A percentile compares a stretch with the other conserved stretches of the same genome.
phyloP scores from a whole-genome alignment of 2,329 filamentous ascomycete genomes.

The Lanzia echinophila region DNA sequence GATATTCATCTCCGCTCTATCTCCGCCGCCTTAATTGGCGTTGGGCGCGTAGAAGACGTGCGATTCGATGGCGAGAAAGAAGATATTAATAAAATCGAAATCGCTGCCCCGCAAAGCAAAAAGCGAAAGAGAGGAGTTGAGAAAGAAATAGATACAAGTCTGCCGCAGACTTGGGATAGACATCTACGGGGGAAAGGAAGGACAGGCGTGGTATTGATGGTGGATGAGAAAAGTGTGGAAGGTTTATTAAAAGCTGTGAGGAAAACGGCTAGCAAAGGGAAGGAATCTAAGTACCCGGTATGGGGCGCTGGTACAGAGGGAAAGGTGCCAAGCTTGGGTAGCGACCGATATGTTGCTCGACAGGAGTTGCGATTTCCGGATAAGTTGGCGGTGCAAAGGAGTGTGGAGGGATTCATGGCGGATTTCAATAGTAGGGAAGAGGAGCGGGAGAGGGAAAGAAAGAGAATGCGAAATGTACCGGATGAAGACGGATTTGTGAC shows the following conservation, averaged over 20 bases:
- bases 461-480: slow-evolving; percentile 65
- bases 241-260: slow-evolving; percentile 68
- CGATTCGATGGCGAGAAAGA: slow-evolving; percentile 61
- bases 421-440: slow-evolving; percentile 68
- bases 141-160: slow-evolving; percentile 52
- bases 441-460: slow-evolving; percentile 55
- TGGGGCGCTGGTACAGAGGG: slow-evolving; percentile 62
- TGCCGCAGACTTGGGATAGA: slow-evolving; percentile 70
- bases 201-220: slow-evolving; percentile 74
- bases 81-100: slow-evolving; percentile 20
- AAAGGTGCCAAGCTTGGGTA: slow-evolving; percentile 41
- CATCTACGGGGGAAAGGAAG: slow-evolving; percentile 66
- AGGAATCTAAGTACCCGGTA: slow-evolving; percentile 50
- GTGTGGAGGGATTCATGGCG: slow-evolving; percentile 80
- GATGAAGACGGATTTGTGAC: slow-evolving; percentile 96
- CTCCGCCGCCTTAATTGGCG: slow-evolving; percentile 67
- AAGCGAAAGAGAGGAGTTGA: slow-evolving; percentile 48
- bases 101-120: slow-evolving; percentile 31
- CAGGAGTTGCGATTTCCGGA: slow-evolving; percentile 66
- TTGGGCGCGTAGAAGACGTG: slow-evolving; percentile 71
- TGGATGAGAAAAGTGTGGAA: slow-evolving; percentile 73
- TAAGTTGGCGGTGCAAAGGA: slow-evolving; percentile 56
- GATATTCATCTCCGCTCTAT: slow-evolving; percentile 68
- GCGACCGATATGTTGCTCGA: slow-evolving; percentile 56
- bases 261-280: slow-evolving; percentile 51